phyloP scores from a whole-genome alignment of 2,329 filamentous ascomycete species.

The Beauveria australis region DNA sequence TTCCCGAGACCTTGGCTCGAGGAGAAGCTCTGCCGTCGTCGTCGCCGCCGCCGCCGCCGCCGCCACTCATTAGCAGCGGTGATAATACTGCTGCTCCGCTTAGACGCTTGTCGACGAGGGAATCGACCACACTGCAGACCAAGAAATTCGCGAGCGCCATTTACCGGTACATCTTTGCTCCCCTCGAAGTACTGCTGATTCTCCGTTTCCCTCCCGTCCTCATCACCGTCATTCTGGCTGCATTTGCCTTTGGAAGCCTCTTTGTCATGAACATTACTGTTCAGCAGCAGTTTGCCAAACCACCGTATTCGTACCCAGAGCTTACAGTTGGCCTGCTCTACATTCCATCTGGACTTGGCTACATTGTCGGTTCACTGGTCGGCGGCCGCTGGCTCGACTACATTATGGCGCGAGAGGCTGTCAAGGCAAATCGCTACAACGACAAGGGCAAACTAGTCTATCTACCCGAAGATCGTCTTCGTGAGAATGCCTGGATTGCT shows the following conservation, averaged over 20 bases:
- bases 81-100: neutral
- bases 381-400: constrained; percentile 71
- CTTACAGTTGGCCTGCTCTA: constrained; percentile 69
- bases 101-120: neutral
- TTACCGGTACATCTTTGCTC: constrained; percentile 61
- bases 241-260: constrained; percentile 65
- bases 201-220: constrained; percentile 67
- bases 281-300: constrained; percentile 56
- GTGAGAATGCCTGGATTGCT: constrained; percentile 73
- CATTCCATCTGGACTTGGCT: constrained; percentile 67
- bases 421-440: constrained; percentile 61
- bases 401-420: constrained; percentile 72
- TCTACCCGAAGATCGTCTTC: constrained; percentile 72
- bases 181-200: constrained; percentile 60
- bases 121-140: neutral
- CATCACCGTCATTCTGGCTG: constrained; percentile 65
- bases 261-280: constrained; percentile 74
- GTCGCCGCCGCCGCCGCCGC: neutral
- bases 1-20: constrained; percentile 49
- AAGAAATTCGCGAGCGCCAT: constrained; percentile 39
- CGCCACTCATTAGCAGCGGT: neutral
- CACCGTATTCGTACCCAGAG: constrained; percentile 61
- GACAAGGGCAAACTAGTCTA: constrained; percentile 57
- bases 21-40: neutral
- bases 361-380: constrained; percentile 58